Conservation (phyloP, 1,139 yeast species). For the Candida sanyaensis region DNA sequence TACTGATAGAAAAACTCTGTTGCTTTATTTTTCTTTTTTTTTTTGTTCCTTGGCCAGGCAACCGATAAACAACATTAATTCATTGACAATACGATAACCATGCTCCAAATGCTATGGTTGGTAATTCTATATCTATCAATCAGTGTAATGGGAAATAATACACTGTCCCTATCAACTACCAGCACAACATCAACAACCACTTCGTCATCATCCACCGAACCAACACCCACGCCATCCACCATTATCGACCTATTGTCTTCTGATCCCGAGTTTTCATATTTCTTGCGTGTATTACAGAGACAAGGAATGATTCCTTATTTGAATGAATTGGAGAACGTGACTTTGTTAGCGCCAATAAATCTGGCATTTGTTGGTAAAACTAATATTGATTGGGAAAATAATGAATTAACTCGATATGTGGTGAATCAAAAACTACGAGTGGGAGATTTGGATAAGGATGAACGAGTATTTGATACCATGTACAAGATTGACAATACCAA, state of each 20-base stretch:
- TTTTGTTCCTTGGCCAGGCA: too few relatives aligned
- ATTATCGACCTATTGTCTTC: slow-evolving; percentile 77
- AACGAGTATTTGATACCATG: slow-evolving; percentile 33
- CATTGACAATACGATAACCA: neutral
- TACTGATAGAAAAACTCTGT: too few relatives aligned
- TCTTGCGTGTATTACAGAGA: slow-evolving; percentile 65
- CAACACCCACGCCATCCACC: slow-evolving; percentile 43
- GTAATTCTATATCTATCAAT: neutral
- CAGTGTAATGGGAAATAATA: neutral
- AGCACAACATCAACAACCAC: neutral
- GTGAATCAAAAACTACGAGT: slow-evolving; percentile 37
- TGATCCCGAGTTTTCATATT: slow-evolving; percentile 71
- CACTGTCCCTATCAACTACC: neutral
- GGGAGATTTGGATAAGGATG: slow-evolving; percentile 30
- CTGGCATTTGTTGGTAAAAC: slow-evolving; percentile 58
- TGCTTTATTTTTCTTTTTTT: too few relatives aligned
- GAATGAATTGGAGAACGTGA: slow-evolving; percentile 65
- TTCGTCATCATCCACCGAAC: slow-evolving; percentile 4
- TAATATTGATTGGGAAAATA: slow-evolving; percentile 17
- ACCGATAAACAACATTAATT: too few relatives aligned
- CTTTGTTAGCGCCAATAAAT: slow-evolving; percentile 84
- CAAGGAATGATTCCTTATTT: slow-evolving; percentile 68
- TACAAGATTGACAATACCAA: slow-evolving; percentile 18
- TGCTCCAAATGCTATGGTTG: neutral
- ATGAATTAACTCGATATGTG: slow-evolving; percentile 34